Evolutionary conservation across 1,284 basidiomycete species (phyloP), one percentile per base, ranked within the genome.

Genomic region (Coriolopsis trogii): DNA sequence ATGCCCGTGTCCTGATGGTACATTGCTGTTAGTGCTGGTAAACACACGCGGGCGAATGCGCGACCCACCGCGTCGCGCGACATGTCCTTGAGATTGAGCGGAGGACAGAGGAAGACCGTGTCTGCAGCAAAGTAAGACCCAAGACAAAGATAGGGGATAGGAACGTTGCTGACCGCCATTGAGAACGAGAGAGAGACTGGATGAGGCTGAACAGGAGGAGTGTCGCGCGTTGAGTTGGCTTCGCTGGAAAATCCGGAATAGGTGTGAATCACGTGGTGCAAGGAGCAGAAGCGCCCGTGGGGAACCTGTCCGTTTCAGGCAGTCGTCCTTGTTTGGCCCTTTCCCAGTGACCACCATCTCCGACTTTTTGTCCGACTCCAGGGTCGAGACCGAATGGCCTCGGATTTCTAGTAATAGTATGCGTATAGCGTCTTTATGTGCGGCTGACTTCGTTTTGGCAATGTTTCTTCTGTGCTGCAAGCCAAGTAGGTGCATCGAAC

Each of bases 101-200:
- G 54, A 82, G 66, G 63, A 72, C 64, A 64, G 68, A 65, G 52
- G 77, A 70, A 63, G 74, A 79, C 65, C 79, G 79, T 68, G 73
- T 74, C 80, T 81, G 52, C 12, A 16, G 23, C 33, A 15, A 7
- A 21, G 18, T 18, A 23, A 53, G 39, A 15, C 29, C 23, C 16
- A 21, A 29, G 13, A 25, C 26, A 21, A 21, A 40, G 21, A 6
- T 37, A 39, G 36, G 38, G 30, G 29, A 50, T 37, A n/a, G n/a
- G n/a, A 16, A 15, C 34, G 31, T n/a, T 6, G 48, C 70, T 61
- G 44, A 70, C 69, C 47, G 67, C 65, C 69, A 70, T 70, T 52
- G 59, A 54, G 33, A 41, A 46, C 24, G 21, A 18, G 47, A 38
- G 13, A 36, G 43, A 40, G 42, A 42, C 37, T 39, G 40, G 40